phyloP scores from a whole-genome alignment of 1,284 basidiomycete species.

The Wolfiporia cocos region DNA sequence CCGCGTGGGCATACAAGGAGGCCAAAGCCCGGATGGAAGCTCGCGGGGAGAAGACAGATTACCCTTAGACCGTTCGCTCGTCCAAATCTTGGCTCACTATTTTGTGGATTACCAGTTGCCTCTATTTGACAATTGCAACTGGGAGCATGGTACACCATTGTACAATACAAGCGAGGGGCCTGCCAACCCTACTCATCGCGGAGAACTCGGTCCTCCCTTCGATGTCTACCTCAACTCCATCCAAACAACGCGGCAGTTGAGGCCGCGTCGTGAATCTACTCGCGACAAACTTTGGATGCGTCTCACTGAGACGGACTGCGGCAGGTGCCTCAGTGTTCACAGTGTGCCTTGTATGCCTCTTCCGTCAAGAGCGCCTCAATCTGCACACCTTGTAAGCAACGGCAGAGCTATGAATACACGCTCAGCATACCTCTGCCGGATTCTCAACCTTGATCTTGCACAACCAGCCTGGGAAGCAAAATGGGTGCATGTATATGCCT shows the following conservation, averaged over 20 bases:
- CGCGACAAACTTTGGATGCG: no score
- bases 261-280: slow-evolving; percentile 14
- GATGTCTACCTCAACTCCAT: no score
- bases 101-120: no score
- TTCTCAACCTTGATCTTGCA: slow-evolving; percentile 87
- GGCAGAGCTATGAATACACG: not conserved
- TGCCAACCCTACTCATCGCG: no score
- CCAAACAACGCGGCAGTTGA: slow-evolving; percentile 34
- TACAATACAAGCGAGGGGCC: no score
- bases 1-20: slow-evolving; percentile 86
- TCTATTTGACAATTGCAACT: no score
- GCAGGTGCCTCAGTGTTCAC: slow-evolving; percentile 43
- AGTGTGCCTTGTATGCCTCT: slow-evolving; percentile 75
- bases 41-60: slow-evolving; percentile 80
- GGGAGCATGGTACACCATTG: no score
- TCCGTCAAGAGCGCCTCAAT: slow-evolving; percentile 70
- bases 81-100: no score
- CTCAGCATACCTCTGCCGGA: slow-evolving; percentile 57
- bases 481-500: not conserved
- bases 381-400: slow-evolving; percentile 30
- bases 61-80: slow-evolving; percentile 26
- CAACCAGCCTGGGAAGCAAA: slow-evolving; percentile 82
- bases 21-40: slow-evolving; percentile 87
- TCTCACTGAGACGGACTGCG: no score
- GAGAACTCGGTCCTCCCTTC: no score